phyloP scores from a whole-genome alignment of 2,329 filamentous ascomycete genomes.

The Hymenoscyphus fructigenus region DNA sequence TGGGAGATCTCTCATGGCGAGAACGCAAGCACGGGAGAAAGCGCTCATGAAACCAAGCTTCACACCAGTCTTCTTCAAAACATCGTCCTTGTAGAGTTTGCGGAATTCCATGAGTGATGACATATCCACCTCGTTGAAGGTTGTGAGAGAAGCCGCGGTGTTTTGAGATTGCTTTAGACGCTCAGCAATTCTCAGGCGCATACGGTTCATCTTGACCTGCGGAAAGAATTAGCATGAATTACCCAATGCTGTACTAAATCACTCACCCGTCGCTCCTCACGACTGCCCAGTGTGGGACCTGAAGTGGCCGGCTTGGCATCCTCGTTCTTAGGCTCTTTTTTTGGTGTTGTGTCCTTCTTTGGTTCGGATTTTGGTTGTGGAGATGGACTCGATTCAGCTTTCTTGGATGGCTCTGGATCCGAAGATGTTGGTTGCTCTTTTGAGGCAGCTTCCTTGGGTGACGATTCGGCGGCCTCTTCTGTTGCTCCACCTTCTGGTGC shows the following conservation, averaged over 20 bases:
- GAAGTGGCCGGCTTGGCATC: constrained; percentile 36
- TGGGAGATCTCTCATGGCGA: constrained; percentile 94
- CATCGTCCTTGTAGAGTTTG: constrained; percentile 94
- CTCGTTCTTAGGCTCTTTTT: constrained; percentile 37
- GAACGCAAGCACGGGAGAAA: constrained; percentile 83
- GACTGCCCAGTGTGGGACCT: constrained; percentile 60
- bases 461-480: constrained; percentile 48
- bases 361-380: constrained; percentile 42
- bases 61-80: constrained; percentile 92
- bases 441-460: constrained; percentile 60
- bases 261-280: constrained; percentile 84
- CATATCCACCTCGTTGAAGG: constrained; percentile 99
- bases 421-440: constrained; percentile 57
- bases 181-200: constrained; percentile 96
- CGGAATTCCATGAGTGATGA: constrained; percentile 95
- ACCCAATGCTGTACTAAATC: neutral
- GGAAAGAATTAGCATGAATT: neutral
- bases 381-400: constrained; percentile 41
- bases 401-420: constrained; percentile 36
- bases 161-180: constrained; percentile 99
- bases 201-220: constrained; percentile 99
- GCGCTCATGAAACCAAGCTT: constrained; percentile 99
- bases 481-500: constrained; percentile 53
- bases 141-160: constrained; percentile 93
- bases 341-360: constrained; percentile 39